Evolutionary conservation across 371 early-diverging fungal genomes (phyloP).

Genomic region (Apophysomyces ossiformis): DNA sequence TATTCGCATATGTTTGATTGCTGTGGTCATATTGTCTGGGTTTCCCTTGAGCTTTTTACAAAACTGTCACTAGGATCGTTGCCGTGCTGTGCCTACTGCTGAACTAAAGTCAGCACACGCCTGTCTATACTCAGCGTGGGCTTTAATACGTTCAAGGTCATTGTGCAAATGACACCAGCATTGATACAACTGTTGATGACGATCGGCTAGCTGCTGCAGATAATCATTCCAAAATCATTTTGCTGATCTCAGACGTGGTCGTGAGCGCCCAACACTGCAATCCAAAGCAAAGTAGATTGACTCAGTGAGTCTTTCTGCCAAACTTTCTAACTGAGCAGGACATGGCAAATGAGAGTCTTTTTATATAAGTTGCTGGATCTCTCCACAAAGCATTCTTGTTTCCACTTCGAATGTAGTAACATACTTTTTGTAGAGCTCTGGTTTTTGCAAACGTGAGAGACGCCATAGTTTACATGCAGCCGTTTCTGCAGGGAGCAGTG

Average conservation of each 20-base stretch:
- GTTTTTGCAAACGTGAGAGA: constrained; percentile 8
- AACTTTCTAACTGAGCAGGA: constrained; percentile 5
- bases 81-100: constrained; percentile 8
- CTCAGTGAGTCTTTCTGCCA: neutral
- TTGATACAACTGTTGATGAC: constrained; percentile 6
- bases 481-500: constrained; percentile 4
- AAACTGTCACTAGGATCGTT: neutral
- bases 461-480: constrained; percentile 13
- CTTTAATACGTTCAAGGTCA: constrained; percentile 16
- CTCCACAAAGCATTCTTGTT: no score
- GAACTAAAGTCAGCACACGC: constrained; percentile 1
- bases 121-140: constrained; percentile 2
- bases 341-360: no score
- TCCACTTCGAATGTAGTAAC: no score
- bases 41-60: neutral
- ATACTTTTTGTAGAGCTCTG: no score
- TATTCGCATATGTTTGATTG: constrained; percentile 4
- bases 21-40: neutral
- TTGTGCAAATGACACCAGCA: neutral
- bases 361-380: no score
- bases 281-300: constrained; percentile 18
- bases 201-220: constrained; percentile 13
- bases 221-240: constrained; percentile 21
- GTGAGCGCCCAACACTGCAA: constrained; percentile 1
- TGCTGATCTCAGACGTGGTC: neutral